These are phyloP conservation scores for Pueraria montana DNA, from an alignment of 306 rosid genomes.

Conservation along the genomic window DNA sequence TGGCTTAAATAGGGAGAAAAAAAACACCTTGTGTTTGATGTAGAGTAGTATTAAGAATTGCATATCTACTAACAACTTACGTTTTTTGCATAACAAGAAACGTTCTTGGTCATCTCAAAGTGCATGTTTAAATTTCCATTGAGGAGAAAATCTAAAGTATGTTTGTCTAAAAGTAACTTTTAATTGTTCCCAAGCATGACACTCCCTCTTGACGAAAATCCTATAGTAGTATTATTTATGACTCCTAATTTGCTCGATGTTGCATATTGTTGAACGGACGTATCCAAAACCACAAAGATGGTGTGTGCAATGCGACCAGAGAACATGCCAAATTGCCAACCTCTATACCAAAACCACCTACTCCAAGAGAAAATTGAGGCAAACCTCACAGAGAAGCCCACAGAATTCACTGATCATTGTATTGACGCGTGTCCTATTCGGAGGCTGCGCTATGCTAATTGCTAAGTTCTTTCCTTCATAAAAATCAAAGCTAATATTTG, in stretches of 20 bases:
- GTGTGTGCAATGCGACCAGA: neutral
- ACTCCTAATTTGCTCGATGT: neutral
- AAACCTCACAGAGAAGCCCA: conserved; percentile 15
- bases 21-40: too few species aligned
- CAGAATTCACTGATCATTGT: conserved; percentile 14
- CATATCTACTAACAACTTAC: too few species aligned
- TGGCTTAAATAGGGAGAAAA: too few species aligned
- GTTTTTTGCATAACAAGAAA: too few species aligned
- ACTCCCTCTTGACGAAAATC: neutral
- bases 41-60: too few species aligned
- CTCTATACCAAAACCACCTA: conserved; percentile 23
- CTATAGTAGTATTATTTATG: neutral
- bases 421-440: conserved; percentile 34
- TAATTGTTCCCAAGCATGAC: neutral
- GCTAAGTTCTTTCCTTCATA: neutral
- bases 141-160: neutral
- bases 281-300: neutral
- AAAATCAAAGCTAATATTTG: conserved; percentile 7
- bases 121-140: neutral
- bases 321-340: neutral
- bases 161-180: neutral
- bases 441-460: neutral
- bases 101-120: neutral
- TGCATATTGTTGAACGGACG: neutral
- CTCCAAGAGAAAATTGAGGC: neutral